These are phyloP conservation scores for Nissolia schottii DNA, from an alignment of 306 rosid genomes.

Conservation along the genomic window DNA sequence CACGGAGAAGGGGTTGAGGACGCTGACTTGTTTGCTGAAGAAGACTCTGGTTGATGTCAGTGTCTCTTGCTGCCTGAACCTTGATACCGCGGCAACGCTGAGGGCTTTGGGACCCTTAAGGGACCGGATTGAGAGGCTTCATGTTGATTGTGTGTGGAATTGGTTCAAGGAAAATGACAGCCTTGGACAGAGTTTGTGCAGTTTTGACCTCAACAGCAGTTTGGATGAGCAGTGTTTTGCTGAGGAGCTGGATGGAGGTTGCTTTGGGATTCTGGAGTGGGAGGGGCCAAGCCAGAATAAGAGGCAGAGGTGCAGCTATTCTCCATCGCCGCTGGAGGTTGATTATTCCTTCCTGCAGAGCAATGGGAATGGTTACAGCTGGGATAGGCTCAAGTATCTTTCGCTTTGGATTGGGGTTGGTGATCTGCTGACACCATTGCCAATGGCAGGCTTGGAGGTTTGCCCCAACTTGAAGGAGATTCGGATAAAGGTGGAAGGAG, in stretches of 20 bases:
- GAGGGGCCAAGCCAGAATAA: conserved; percentile 30
- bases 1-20: conserved; percentile 66
- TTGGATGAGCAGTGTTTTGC: conserved; percentile 2
- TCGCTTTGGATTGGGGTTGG: conserved; percentile 75
- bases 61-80: conserved; percentile 67
- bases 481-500: conserved; percentile 60
- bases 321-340: background rate
- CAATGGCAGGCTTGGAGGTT: conserved; percentile 47
- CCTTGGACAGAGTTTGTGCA: background rate
- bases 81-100: conserved; percentile 47
- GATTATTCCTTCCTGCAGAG: conserved; percentile 1
- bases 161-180: conserved; percentile 32
- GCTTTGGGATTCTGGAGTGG: conserved; percentile 1
- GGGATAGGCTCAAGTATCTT: conserved; percentile 53
- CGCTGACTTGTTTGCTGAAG: conserved; percentile 55
- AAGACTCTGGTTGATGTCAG: conserved; percentile 56
- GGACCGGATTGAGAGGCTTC: conserved; percentile 63
- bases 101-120: conserved; percentile 71
- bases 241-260: background rate
- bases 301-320: conserved; percentile 38
- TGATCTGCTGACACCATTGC: conserved; percentile 52
- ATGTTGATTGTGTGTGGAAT: conserved; percentile 81
- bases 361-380: conserved; percentile 37
- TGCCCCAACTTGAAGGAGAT: conserved; percentile 69
- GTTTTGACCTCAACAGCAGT: conserved; percentile 31